Evolutionary conservation across 202 grass and related monocot genomes (phyloP).

Genomic region (Schoenoplectus triqueter): DNA sequence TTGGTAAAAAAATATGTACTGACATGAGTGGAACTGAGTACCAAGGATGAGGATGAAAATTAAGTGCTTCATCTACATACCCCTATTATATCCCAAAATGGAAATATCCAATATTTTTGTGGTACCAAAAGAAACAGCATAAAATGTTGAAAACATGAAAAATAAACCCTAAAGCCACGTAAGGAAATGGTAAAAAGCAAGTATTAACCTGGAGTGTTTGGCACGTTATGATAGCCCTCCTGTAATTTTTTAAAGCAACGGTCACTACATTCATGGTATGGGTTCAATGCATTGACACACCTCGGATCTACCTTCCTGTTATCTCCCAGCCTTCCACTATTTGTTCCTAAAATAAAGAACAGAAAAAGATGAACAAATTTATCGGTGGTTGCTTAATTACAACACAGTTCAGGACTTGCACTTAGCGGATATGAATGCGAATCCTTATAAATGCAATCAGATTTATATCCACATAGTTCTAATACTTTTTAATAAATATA

Average conservation of each 20-base stretch:
- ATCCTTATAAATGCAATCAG: background rate
- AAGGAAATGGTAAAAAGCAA: background rate
- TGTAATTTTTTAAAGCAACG: conserved; percentile 60
- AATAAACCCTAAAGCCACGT: background rate
- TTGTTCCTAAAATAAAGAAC: conserved; percentile 39
- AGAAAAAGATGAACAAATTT: background rate
- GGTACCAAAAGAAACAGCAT: background rate
- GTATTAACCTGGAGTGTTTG: conserved; percentile 20
- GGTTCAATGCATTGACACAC: conserved; percentile 68
- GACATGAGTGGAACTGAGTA: conserved; percentile 23
- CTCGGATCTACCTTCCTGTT: conserved; percentile 69
- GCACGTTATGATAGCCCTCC: conserved; percentile 43
- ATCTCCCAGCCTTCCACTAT: conserved; percentile 40
- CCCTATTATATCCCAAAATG: background rate
- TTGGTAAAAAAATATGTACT: background rate
- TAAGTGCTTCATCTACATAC: background rate
- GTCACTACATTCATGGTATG: conserved; percentile 73
- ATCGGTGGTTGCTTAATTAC: background rate
- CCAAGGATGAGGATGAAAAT: background rate
- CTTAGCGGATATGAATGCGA: conserved; percentile 22
- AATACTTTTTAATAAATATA: background rate
- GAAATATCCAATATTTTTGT: background rate
- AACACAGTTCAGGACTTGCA: background rate
- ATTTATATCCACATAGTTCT: too few relatives aligned
- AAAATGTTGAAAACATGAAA: background rate